Evolutionary conservation across 306 rosid genomes (phyloP).

Genomic region (Vachellia collinsii): DNA sequence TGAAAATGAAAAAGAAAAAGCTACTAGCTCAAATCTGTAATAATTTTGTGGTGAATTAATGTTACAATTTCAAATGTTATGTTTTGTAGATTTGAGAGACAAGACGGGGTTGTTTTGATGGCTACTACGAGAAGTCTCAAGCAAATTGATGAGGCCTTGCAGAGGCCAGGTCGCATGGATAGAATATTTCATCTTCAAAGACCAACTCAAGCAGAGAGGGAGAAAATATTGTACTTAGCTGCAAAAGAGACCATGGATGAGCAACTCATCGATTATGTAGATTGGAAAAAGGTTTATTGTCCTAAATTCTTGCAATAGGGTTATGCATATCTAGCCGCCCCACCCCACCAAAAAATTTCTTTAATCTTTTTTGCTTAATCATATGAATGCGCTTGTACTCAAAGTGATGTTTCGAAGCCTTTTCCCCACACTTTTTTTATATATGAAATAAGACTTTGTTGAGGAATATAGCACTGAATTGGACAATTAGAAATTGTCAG

Average conservation of each 20-base stretch:
- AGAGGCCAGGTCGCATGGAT: slow-evolving; percentile 99
- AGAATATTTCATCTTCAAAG: slow-evolving; percentile 97
- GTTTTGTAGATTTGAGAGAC: slow-evolving; percentile 86
- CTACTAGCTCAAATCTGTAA: slow-evolving; percentile 22
- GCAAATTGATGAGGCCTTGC: slow-evolving; percentile 91
- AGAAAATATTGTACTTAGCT: slow-evolving; percentile 70
- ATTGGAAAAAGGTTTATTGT: slow-evolving; percentile 87
- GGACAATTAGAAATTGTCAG: background rate
- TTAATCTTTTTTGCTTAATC: background rate
- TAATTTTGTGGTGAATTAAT: slow-evolving; percentile 23
- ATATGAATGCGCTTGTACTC: slow-evolving; percentile 16
- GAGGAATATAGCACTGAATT: background rate
- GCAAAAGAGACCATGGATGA: slow-evolving; percentile 93
- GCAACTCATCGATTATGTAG: slow-evolving; percentile 82
- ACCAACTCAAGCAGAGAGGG: slow-evolving; percentile 92
- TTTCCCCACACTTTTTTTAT: background rate
- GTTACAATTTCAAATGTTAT: slow-evolving; percentile 17
- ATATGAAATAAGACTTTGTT: background rate
- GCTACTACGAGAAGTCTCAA: slow-evolving; percentile 93
- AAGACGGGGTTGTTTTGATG: slow-evolving; percentile 99
- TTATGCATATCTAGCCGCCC: slow-evolving; percentile 22
- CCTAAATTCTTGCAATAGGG: slow-evolving; percentile 1
- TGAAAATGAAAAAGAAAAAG: background rate
- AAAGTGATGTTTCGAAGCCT: slow-evolving; percentile 4
- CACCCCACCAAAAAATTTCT: background rate